Evolutionary conservation across 208 protist species (phyloP).

Genomic region (Trichomonas tenax): DNA sequence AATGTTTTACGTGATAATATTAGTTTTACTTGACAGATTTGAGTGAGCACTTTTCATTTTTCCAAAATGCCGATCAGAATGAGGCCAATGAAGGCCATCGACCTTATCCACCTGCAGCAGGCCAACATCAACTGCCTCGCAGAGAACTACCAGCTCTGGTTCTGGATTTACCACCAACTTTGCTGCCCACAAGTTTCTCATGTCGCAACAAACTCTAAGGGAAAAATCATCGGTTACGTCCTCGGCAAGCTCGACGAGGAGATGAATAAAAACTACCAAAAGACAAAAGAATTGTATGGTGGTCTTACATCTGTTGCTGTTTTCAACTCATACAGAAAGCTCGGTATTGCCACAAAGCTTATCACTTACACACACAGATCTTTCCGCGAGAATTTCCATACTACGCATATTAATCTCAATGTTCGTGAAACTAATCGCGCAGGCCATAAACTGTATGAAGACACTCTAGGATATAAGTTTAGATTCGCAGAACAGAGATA

Average conservation of each 20-base stretch:
- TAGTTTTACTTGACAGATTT: too few relatives aligned
- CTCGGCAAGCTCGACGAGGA: neutral
- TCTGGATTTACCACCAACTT: conserved; percentile 4
- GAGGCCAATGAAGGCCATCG: neutral
- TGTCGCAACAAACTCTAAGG: neutral
- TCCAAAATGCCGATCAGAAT: neutral
- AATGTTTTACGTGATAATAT: too few relatives aligned
- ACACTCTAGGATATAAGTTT: neutral
- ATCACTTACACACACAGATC: neutral
- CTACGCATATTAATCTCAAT: neutral
- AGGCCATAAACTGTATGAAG: neutral
- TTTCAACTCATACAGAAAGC: neutral
- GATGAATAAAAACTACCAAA: neutral
- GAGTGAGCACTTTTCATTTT: too few relatives aligned
- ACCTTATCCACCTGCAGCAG: neutral
- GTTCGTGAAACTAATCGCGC: neutral
- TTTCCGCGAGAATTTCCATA: neutral
- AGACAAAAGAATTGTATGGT: neutral
- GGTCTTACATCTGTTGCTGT: neutral
- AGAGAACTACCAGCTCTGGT: conserved; percentile 10
- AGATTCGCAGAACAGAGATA: neutral
- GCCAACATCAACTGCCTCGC: neutral
- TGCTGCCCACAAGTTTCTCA: neutral
- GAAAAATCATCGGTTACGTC: neutral
- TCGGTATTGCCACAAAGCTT: conserved; percentile 1